Percentiles rank a stretch among this genome's conserved stretches.
These are phyloP conservation scores for Penicillium pancosmium DNA, from an alignment of 495 filamentous ascomycete genomes.

Conservation along the genomic window DNA sequence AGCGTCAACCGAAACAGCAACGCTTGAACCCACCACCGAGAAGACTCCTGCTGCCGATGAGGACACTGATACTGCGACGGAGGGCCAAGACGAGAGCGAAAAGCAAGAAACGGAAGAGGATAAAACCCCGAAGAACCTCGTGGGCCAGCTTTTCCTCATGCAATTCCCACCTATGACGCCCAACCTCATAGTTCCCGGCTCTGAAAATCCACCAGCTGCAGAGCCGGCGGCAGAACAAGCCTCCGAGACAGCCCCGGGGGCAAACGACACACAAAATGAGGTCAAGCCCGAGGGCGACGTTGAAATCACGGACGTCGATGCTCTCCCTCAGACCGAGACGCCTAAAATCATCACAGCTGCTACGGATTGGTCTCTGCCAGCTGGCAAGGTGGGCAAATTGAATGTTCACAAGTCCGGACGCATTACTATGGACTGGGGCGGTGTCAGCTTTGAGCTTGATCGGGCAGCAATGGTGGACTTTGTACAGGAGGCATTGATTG, in stretches of 20 bases:
- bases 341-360: conserved; percentile 41
- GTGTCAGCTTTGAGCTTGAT: conserved; percentile 50
- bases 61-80: conserved; percentile 12
- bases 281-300: conserved; percentile 40
- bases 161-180: conserved; percentile 60
- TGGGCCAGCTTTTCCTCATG: conserved; percentile 54
- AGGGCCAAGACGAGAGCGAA: conserved; percentile 12
- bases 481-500: conserved; percentile 50
- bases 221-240: conserved; percentile 8
- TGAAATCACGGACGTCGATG: conserved; percentile 33
- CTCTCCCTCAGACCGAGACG: conserved; percentile 18
- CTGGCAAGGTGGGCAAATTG: conserved; percentile 58
- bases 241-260: conserved; percentile 6
- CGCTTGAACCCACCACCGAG: conserved; percentile 12
- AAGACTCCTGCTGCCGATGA: conserved; percentile 13
- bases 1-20: conserved; percentile 16
- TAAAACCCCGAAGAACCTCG: conserved; percentile 28
- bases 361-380: conserved; percentile 47
- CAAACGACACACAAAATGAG: conserved; percentile 3
- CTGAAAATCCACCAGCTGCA: conserved; percentile 10
- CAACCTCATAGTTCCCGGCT: conserved; percentile 42
- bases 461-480: conserved; percentile 47
- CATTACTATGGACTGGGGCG: conserved; percentile 54
- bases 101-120: conserved; percentile 23
- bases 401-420: conserved; percentile 55